phyloP scores from a whole-genome alignment of 148 eudicot species.

The Amaranthus hypochondriacus region DNA sequence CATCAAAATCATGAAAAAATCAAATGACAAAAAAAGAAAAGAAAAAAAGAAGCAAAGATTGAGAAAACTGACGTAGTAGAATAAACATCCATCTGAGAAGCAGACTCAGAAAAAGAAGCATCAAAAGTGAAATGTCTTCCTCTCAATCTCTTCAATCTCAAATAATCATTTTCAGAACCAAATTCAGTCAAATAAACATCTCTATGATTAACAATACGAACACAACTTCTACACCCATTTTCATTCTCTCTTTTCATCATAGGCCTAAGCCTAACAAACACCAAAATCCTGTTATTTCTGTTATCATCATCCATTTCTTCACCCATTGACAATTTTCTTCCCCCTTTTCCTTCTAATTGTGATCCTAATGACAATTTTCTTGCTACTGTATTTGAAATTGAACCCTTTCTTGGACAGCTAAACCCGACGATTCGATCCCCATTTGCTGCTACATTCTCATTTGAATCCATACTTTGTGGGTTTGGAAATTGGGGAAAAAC shows the following conservation, averaged over 20 bases:
- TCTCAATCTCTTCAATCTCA: slow-evolving; percentile 72
- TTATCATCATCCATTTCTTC: slow-evolving; percentile 35
- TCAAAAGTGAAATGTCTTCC: slow-evolving; percentile 92
- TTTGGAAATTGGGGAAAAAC: slow-evolving; percentile 39
- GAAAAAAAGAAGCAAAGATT: not conserved
- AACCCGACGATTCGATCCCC: slow-evolving; percentile 50
- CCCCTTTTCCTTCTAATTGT: slow-evolving; percentile 33
- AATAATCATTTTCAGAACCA: slow-evolving; percentile 64
- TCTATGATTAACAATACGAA: slow-evolving; percentile 55
- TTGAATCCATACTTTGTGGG: slow-evolving; percentile 25
- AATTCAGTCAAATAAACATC: slow-evolving; percentile 81
- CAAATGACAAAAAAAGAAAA: not conserved
- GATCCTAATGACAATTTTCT: slow-evolving; percentile 68
- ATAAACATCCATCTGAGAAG: slow-evolving; percentile 71
- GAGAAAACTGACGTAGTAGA: slow-evolving; percentile 68
- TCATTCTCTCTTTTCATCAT: slow-evolving; percentile 76
- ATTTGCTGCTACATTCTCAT: slow-evolving; percentile 46
- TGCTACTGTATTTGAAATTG: slow-evolving; percentile 36
- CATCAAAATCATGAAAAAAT: slow-evolving; percentile 2
- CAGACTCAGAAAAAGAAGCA: slow-evolving; percentile 63
- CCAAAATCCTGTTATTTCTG: slow-evolving; percentile 49
- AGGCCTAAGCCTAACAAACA: slow-evolving; percentile 86
- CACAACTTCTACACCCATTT: slow-evolving; percentile 55
- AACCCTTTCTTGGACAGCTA: slow-evolving; percentile 43
- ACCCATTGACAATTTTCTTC: slow-evolving; percentile 20